phyloP scores from a whole-genome alignment of 2,329 filamentous ascomycete genomes.

The Ophiostoma ips region DNA sequence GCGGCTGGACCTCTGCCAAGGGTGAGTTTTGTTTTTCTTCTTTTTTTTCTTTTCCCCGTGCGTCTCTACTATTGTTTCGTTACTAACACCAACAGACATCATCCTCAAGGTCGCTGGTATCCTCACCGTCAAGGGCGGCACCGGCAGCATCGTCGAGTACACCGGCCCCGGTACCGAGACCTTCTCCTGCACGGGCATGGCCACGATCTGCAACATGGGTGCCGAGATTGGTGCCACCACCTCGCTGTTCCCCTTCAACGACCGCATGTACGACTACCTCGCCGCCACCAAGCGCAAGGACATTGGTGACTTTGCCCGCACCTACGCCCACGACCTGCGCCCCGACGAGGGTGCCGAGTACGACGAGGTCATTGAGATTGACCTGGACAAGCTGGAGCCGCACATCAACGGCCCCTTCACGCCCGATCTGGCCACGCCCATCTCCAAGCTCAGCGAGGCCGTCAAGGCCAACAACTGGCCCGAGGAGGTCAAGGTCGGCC shows the following conservation, averaged over 20 bases:
- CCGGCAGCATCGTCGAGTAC: constrained; percentile 79
- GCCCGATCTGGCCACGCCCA: constrained; percentile 90
- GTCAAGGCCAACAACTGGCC: constrained; percentile 95
- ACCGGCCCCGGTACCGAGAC: constrained; percentile 55
- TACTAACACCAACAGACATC: constrained; percentile 42
- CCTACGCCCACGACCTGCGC: constrained; percentile 72
- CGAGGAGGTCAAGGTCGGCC: constrained; percentile 85
- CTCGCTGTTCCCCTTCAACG: constrained; percentile 93
- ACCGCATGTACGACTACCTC: constrained; percentile 95
- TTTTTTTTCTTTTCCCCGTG: neutral
- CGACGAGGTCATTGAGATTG: constrained; percentile 91
- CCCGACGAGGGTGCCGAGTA: constrained; percentile 88
- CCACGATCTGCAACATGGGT: constrained; percentile 61
- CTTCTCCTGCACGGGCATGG: constrained; percentile 76
- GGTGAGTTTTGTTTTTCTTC: constrained; percentile 40
- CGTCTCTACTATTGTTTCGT: neutral
- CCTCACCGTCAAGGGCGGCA: constrained; percentile 94
- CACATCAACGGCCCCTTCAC: constrained; percentile 99
- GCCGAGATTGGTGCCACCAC: constrained; percentile 74
- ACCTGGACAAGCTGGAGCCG: constrained; percentile 87
- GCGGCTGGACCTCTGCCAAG: constrained; percentile 88
- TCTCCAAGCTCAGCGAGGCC: constrained; percentile 92
- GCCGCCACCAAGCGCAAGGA: constrained; percentile 75
- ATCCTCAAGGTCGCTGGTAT: constrained; percentile 96
- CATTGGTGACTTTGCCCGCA: constrained; percentile 80